Evolutionary conservation across 139 green algal genomes (phyloP).

Genomic region (Ettlia oleoabundans): DNA sequence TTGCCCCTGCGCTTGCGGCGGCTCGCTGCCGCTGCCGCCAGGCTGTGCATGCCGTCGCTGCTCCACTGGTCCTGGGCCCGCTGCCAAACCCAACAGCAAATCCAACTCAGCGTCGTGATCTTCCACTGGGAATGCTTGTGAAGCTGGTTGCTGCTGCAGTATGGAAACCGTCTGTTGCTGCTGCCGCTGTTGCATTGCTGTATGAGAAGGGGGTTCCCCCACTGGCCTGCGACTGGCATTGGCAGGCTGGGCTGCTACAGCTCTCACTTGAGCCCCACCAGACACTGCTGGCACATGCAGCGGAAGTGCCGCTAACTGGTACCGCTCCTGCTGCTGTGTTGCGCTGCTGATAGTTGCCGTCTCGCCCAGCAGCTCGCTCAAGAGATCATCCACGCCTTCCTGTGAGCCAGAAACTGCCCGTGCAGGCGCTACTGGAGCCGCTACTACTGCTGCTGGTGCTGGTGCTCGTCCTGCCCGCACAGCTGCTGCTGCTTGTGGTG

Average conservation of each 20-base stretch:
- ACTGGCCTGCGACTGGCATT: not conserved
- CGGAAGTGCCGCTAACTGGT: not conserved
- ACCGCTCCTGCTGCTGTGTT: not conserved
- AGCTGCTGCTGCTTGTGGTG: not conserved
- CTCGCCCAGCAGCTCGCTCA: constrained; percentile 22
- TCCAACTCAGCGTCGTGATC: constrained; percentile 35
- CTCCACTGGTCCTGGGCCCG: not conserved
- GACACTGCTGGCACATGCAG: not conserved
- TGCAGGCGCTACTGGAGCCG: not conserved
- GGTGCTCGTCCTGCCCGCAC: not conserved
- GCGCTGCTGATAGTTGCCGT: not conserved
- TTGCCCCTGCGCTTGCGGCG: not conserved
- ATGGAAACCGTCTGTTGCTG: not conserved
- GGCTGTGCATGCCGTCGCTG: not conserved
- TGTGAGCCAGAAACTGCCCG: not conserved
- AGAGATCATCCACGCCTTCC: not conserved
- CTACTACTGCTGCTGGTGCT: too few relatives aligned
- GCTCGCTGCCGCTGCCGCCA: not conserved
- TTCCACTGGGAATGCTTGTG: not conserved
- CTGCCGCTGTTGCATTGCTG: not conserved
- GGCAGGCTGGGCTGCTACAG: not conserved
- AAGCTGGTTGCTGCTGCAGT: not conserved
- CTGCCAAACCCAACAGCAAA: constrained; percentile 17
- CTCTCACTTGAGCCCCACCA: not conserved
- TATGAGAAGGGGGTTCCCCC: too few relatives aligned